Base-by-base conservation (phyloP, 2,329 filamentous ascomycete genomes). In the Akanthomyces uredinophilus region DNA sequence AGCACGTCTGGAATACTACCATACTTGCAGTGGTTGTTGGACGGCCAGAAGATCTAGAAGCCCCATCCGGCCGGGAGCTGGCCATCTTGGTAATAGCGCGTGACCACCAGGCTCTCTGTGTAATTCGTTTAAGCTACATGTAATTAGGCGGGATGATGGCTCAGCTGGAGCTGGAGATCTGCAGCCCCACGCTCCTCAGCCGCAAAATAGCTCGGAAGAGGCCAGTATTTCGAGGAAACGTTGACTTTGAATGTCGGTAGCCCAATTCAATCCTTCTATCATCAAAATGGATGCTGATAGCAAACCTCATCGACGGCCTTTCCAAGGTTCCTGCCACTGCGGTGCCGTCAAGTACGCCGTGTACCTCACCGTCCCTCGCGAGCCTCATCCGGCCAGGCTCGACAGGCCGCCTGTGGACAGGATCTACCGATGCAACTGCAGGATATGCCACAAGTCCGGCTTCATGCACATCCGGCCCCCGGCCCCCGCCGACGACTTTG, bases 1-100 rank as follows among this genome's bases (percentile, higher is more conserved):
- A 83, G 84, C 8, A 75, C 68, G 65, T 84, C 80, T 14, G 78
- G 79, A 65, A 84, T 80, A 1, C 82, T 82, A n/a, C 81, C 80
- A 68, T 79, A 81, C 14, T 69, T 64, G 64, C 81, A 82, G 5
- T 68, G 69, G 64, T 82, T 77, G 32, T 74, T 71, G 66, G 82
- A 78, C 73, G 84, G 82, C 82, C 82, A 85, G 66, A 85, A 78
- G n/a, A 79, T 82, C 67, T 83, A 76, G 65, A 72, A 79, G 1
- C 73, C 69, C 82, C 81, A 85, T 13, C 80, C 77, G 10, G 79
- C 81, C 1, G 80, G 81, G 16, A 80, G 72, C 0, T 74, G 76
- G 1, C 80, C 79, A 2, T 74, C 67, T 0, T 70, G 70, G 63
- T 66, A 68, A 63, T 79, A 83, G 6, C 75, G 69, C 8, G 80